Conservation (phyloP, 371 early-diverging fungal species). For the Dinochytrium kinnereticum region DNA sequence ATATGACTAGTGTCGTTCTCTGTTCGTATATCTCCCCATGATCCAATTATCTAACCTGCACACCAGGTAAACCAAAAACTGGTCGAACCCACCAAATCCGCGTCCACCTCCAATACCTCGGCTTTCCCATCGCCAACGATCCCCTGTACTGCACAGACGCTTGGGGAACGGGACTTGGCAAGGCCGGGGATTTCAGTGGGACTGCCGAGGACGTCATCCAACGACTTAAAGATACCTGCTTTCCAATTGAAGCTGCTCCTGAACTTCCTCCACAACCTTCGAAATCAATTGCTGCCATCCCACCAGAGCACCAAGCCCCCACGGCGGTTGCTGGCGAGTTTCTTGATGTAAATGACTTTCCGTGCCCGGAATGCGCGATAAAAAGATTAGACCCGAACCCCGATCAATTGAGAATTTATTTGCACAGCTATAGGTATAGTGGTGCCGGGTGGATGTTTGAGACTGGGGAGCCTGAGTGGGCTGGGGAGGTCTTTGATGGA, state of each 20-base stretch:
- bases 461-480: conserved; percentile 83
- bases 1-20: conserved; percentile 67
- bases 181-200: conserved; percentile 51
- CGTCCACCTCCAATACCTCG: conserved; percentile 95
- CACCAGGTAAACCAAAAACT: conserved; percentile 76
- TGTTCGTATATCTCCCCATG: conserved; percentile 41
- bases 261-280: conserved; percentile 3
- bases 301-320: background rate
- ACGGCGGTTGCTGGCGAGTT: conserved; percentile 5
- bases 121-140: conserved; percentile 97
- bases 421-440: conserved; percentile 81
- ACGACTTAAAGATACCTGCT: conserved; percentile 25
- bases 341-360: conserved; percentile 13
- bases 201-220: conserved; percentile 24
- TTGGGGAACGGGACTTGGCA: conserved; percentile 71
- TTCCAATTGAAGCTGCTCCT: conserved; percentile 8
- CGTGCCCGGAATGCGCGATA: conserved; percentile 58
- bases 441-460: conserved; percentile 61
- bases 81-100: conserved; percentile 99
- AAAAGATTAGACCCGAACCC: conserved; percentile 67
- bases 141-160: conserved; percentile 79
- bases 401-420: conserved; percentile 76
- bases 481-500: conserved; percentile 48
- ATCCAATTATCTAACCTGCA: background rate
- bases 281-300: conserved; percentile 9